Base-by-base conservation (phyloP, 2,329 filamentous ascomycete genomes). In the Pseudogymnoascus sp. region DNA sequence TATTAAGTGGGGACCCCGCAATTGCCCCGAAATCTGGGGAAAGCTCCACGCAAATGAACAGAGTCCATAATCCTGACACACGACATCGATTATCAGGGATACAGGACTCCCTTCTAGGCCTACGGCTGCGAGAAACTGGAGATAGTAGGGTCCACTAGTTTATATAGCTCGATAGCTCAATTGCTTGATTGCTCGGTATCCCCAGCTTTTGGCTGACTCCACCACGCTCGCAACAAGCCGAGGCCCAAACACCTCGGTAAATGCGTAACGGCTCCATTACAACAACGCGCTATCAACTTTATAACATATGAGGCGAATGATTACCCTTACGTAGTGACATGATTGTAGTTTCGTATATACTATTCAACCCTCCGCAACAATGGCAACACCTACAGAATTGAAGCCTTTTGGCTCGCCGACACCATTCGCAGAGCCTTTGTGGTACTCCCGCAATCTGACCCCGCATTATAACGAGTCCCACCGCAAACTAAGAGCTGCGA, bases 391-490 rank as follows among this genome's bases (percentile, higher is more conserved):
- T 19, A 35, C 50, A 56, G 50, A 56, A 22, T 33, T 56, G 8
- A 56, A 56, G 59, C 59, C 59, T 61, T 72, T 73, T 50, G 70
- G 71, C n/a, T 66, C 64, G 59, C 64, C 67, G 14, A 68, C 64
- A 12, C 72, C 71, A 14, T 73, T 71, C 50, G 70, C 71, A 2
- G 72, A 73, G 59, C 72, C 72, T 2, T 65, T 73, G 11, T 73
- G 72, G 72, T 73, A 72, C 41, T 72, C 71, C 1, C 61, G 72
- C 14, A 67, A 72, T 38, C 61, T 68, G 4, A 69, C 72, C 37
- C 84, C 85, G 0, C 88, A 88, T 74, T 89, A 89, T 77, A 86
- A 80, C 28, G 78, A 81, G 12, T 82, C 82, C 2, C 87, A 89
- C 70, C 79, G 81, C 33, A 75, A 73, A n/a, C 77, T 89, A 1